Base-by-base conservation (phyloP, 306 rosid species). In the Trifolium pratense region DNA sequence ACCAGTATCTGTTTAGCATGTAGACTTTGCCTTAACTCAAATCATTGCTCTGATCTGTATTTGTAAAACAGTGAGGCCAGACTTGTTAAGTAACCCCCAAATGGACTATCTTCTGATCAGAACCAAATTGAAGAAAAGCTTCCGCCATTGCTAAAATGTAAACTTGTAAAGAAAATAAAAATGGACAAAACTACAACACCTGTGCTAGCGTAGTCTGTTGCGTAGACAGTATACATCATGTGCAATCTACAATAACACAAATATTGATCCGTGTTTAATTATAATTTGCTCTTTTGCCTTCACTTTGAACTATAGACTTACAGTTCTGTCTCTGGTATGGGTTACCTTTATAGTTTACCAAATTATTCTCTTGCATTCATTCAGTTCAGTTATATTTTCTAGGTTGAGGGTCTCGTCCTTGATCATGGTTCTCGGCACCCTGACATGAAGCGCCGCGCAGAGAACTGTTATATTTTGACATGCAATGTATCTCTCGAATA, bases 341-440 rank as follows among this genome's bases (percentile, higher is more conserved):
- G 42, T 75, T 78, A 18, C 49, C 6, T 29, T 21, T 4, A 26
- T 25, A 7, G 12, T 58, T 53, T 18, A 5, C 42, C 34, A 15
- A 42, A 10, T 64, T 46, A n/a, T 40, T 32, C 55, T 69, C 66
- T 58, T 56, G 63, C 31, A 36, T 29, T 56, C 65, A 57, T 62
- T 74, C 6, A 66, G 59, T 40, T 83, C 49, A 49, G 20, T 37
- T 4, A 10, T 73, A 18, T 32, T 62, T 70, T 73, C 34, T 87
- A 94, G 99, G 95, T 94, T 74, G 95, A 94, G 81, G 99, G 99
- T 79, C 96, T 94, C 75, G 99, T 94, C 78, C 99, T 94, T 69
- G 99, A 94, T 85, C 99, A 94, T 69, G 99, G 99, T 75, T 91
- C 99, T 63, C 87, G 99, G 79, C 99, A 94, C 81, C 99, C 99